Base-by-base conservation (phyloP, 2,329 filamentous ascomycete genomes). In the Fusarium sp. region DNA sequence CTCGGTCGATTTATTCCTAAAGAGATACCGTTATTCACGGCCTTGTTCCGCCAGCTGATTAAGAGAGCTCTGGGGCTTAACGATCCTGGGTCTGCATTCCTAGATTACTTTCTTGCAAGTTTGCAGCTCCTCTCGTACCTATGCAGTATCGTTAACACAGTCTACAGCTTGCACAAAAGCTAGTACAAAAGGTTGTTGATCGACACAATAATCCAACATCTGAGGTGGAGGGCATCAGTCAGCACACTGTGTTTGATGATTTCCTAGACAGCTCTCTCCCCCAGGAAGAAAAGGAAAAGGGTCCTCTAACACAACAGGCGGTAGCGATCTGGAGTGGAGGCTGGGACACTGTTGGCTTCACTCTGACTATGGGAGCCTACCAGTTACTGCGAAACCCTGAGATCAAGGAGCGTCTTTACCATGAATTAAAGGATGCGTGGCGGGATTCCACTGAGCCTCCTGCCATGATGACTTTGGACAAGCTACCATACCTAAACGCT, bases 261-360 rank as follows among this genome's bases (percentile, higher is more conserved):
- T 55, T 55, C 31, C 31, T 55, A 4, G 51, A 38, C 14, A 55
- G 51, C n/a, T n/a, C 51, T 3, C 5, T 55, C 5, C 31, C 51
- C 9, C 13, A 49, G 8, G 22, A 28, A n/a, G 55, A 60, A 21
- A 60, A 57, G 17, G 40, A 36, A 40, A 46, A 46, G 4, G 42
- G 42, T 5, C 51, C 51, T 17, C 57, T 60, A 7, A 38, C 51
- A 15, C 51, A 57, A 11, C 51, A 60, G 43, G 42, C 57, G 14
- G 28, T 60, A 17, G 51, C 57, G 4, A 60, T 47, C 21, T 60
- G 42, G 57, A 60, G 51, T 15, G 51, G 51, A 10, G 57, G 51
- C 11, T 57, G 42, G 57, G 57, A 60, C n/a, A 42, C 42, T 7
- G 38, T 53, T 17, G 55, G 57, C 17, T 60, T 47, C 11, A 34